These are phyloP conservation scores for Aspergillus incahuasiensis DNA, from an alignment of 495 filamentous ascomycete species.

Conservation along the genomic window DNA sequence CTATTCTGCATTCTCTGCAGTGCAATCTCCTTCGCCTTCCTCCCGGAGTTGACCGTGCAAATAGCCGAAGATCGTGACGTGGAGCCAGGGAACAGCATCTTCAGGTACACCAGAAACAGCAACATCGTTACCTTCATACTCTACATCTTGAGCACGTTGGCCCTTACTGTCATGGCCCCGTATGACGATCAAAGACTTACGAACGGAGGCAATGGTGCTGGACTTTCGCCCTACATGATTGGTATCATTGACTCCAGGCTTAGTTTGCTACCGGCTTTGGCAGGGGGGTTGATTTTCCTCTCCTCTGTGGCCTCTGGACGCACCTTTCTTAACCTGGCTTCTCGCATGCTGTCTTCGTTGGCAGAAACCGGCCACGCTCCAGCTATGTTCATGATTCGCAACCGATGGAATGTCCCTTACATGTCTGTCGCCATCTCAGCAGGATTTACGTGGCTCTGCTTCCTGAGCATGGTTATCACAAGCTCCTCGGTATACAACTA, in stretches of 20 bases:
- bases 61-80: conserved; percentile 42
- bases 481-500: conserved; percentile 39
- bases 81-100: conserved; percentile 30
- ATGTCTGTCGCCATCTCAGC: conserved; percentile 34
- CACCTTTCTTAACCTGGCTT: conserved; percentile 54
- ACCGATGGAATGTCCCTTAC: conserved; percentile 44
- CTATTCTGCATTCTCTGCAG: conserved; percentile 58
- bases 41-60: conserved; percentile 51
- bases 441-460: conserved; percentile 38
- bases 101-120: conserved; percentile 18
- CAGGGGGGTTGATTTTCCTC: conserved; percentile 65
- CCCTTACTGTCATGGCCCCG: conserved; percentile 52
- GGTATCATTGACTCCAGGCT: conserved; percentile 44
- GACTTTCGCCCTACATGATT: conserved; percentile 33
- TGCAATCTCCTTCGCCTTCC: conserved; percentile 51
- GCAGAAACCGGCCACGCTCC: conserved; percentile 47
- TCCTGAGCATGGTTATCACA: conserved; percentile 26
- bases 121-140: conserved; percentile 44
- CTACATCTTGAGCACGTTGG: conserved; percentile 56
- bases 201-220: conserved; percentile 47
- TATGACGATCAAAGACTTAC: conserved; percentile 51
- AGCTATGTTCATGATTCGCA: conserved; percentile 37
- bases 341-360: conserved; percentile 46
- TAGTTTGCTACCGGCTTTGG: conserved; percentile 55
- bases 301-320: conserved; percentile 67